These are phyloP conservation scores for Friedmanniomyces endolithicus DNA, from an alignment of 495 filamentous ascomycete genomes.

Conservation along the genomic window DNA sequence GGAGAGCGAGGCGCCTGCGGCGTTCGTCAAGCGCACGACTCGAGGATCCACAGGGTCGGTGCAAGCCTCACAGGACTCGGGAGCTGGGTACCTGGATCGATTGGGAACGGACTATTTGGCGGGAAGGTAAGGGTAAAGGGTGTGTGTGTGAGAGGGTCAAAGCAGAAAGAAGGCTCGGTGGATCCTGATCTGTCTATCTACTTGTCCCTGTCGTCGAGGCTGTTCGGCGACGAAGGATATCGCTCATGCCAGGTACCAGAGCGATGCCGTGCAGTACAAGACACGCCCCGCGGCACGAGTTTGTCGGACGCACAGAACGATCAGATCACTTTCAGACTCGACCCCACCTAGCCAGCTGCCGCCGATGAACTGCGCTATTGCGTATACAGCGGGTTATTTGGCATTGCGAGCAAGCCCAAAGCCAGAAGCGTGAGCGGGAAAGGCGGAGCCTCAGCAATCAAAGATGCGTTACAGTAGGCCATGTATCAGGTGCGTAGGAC, in stretches of 20 bases:
- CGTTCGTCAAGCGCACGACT: neutral
- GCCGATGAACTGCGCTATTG: neutral
- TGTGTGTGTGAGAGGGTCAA: neutral
- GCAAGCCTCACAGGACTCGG: neutral
- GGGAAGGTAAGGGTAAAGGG: neutral
- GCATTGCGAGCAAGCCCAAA: neutral
- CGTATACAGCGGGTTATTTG: neutral
- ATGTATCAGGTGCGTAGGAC: conserved; percentile 3
- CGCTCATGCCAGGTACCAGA: conserved; percentile 7
- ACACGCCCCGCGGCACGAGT: conserved; percentile 9
- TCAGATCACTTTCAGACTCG: neutral
- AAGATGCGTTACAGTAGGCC: conserved; percentile 3
- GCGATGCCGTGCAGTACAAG: neutral
- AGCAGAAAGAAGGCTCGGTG: neutral
- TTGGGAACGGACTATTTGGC: neutral
- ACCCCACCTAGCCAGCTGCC: neutral
- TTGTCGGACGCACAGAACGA: neutral
- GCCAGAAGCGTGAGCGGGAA: neutral
- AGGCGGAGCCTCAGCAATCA: neutral
- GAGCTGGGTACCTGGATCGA: neutral
- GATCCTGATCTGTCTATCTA: neutral
- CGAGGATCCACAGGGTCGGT: neutral
- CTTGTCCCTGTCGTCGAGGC: too few relatives aligned
- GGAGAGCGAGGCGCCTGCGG: neutral
- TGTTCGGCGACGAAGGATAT: conserved; percentile 1